A percentile compares a stretch with the other conserved stretches of the same genome.
Conservation (phyloP, 192 early-diverging fungal genomes). For the Podila clonocystis region DNA sequence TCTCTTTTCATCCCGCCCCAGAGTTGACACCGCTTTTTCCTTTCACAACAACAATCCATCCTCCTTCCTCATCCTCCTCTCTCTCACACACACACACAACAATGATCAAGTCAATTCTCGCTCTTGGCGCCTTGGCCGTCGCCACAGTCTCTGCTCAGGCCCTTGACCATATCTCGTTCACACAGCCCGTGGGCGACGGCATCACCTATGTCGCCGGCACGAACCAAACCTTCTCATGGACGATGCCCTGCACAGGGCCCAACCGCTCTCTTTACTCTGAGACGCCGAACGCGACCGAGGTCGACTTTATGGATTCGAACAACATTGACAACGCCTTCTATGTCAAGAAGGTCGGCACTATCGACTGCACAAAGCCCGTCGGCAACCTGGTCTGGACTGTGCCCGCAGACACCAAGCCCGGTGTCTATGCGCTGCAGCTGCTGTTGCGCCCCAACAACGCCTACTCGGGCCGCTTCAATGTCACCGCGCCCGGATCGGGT, state of each 20-base stretch:
- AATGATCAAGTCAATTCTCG: slow-evolving; percentile 44
- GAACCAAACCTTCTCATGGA: slow-evolving; percentile 53
- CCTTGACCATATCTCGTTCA: slow-evolving; percentile 46
- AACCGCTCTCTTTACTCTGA: slow-evolving; percentile 30
- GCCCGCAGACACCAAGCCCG: slow-evolving; percentile 46
- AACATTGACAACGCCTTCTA: slow-evolving; percentile 51
- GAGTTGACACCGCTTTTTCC: not conserved
- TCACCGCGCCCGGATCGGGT: slow-evolving; percentile 16
- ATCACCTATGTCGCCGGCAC: slow-evolving; percentile 44
- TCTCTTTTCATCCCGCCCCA: not conserved
- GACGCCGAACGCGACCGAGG: slow-evolving; percentile 37
- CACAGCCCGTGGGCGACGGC: slow-evolving; percentile 49
- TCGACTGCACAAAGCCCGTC: slow-evolving; percentile 44
- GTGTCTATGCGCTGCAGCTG: slow-evolving; percentile 45
- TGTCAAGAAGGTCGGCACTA: slow-evolving; percentile 53
- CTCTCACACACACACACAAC: not conserved
- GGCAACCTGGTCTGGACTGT: slow-evolving; percentile 52
- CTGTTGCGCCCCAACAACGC: slow-evolving; percentile 45
- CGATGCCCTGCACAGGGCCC: slow-evolving; percentile 33
- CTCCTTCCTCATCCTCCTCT: not conserved
- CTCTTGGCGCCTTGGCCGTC: slow-evolving; percentile 9
- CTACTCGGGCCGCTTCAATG: slow-evolving; percentile 46
- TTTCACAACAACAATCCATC: not conserved
- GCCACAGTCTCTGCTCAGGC: slow-evolving; percentile 3
- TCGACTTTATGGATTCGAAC: slow-evolving; percentile 53